A percentile compares a stretch with the other conserved stretches of the same genome.
These are phyloP conservation scores for Cryptococcus wingfieldii DNA, from an alignment of 1,284 basidiomycete species.

Conservation along the genomic window DNA sequence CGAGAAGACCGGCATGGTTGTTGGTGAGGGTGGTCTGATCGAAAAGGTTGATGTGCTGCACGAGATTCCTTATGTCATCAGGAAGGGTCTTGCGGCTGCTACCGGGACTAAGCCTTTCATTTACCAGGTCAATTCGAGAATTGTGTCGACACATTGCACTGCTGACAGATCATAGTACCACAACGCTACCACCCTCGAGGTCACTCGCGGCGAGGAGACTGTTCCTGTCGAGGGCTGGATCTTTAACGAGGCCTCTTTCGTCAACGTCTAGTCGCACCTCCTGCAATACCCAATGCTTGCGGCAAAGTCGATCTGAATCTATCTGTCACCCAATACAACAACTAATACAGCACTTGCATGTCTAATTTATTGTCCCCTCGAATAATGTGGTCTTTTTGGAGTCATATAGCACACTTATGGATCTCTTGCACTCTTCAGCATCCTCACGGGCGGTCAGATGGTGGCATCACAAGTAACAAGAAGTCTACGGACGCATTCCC, in stretches of 20 bases:
- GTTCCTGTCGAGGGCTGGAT: slow-evolving; percentile 61
- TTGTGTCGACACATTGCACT: background rate
- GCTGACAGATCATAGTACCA: slow-evolving; percentile 59
- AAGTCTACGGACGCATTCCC: no score
- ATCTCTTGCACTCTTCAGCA: background rate
- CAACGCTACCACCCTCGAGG: slow-evolving; percentile 65
- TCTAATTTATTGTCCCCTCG: no score
- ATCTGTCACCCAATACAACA: no score
- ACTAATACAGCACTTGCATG: no score
- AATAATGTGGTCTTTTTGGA: no score
- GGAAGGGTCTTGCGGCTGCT: slow-evolving; percentile 52
- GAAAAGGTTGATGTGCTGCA: slow-evolving; percentile 96
- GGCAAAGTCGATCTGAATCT: no score
- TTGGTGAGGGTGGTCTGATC: slow-evolving; percentile 68
- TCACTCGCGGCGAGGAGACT: slow-evolving; percentile 56
- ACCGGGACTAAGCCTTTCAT: slow-evolving; percentile 55
- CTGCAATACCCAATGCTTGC: no score
- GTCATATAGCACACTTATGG: no score
- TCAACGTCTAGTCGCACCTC: slow-evolving; percentile 39
- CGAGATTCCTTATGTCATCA: slow-evolving; percentile 81
- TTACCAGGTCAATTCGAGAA: slow-evolving; percentile 45
- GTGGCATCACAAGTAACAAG: no score
- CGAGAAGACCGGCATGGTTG: slow-evolving; percentile 57
- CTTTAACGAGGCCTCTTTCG: slow-evolving; percentile 88
- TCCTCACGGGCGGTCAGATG: background rate